Base-by-base conservation (phyloP, 2,329 filamentous ascomycete genomes). In the Phialophora expanda region DNA sequence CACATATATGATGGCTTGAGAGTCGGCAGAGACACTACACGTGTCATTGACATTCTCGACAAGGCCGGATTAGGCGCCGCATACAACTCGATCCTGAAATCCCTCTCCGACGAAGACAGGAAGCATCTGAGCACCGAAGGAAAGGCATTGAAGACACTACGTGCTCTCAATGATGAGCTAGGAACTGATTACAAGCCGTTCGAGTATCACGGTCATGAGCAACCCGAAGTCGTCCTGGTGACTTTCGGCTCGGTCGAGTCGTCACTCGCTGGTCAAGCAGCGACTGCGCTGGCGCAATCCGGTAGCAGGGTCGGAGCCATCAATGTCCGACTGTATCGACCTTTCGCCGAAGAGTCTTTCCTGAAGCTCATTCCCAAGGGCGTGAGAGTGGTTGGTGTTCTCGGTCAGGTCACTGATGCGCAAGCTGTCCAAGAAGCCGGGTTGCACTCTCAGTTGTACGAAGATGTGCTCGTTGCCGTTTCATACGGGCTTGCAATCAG, bases 311-410 rank as follows among this genome's bases (percentile, higher is more conserved):
- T 97, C 67, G 95, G 95, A 73, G 90, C 94, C 46, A 84, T 99
- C 78, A 94, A 92, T 73, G 94, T 98, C 55, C 90, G 95, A 70
- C 85, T 99, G 62, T 99, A 98, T 83, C 88, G 94, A 51, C 95
- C 95, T 17, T 98, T 99, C 75, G 87, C 95, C 34, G 95, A 99
- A 80, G 93, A 97, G 76, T 91, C 92, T 59, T 98, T 99, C 84
- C 82, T 98, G 69, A 88, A 90, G 71, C 86, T 87, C 11, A 85
- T 99, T 30, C 93, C 95, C 38, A 83, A 87, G 71, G 90, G 90
- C 41, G 86, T 89, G 55, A 87, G 87, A 79, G 90, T 86, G 68
- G 85, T 99, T 70, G 89, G 90, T 44, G 92, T 98, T 22, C 86
- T 99, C 5, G 95, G 95, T 61, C 95, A 99, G 78, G 94, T 99